phyloP scores from a whole-genome alignment of 2,329 filamentous ascomycete species.

The Myriosclerotinia curreyana region DNA sequence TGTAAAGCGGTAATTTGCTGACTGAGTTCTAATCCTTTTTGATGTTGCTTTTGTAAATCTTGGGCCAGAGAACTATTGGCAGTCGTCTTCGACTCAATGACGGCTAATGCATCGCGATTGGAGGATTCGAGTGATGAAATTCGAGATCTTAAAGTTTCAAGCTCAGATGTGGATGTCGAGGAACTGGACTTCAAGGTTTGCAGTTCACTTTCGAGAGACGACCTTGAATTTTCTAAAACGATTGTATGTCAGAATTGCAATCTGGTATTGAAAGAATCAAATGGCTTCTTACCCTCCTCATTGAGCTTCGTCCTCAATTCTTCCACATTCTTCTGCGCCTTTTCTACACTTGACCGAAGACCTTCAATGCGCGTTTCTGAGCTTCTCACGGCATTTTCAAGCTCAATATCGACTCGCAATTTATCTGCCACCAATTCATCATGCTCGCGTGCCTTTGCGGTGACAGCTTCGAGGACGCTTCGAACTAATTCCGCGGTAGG shows the following conservation, averaged over 20 bases:
- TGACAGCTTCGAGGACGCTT: slow-evolving; percentile 69
- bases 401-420: slow-evolving; percentile 83
- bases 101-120: slow-evolving; percentile 83
- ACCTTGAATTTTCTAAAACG: slow-evolving; percentile 67
- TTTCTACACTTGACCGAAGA: slow-evolving; percentile 77
- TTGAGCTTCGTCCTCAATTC: slow-evolving; percentile 77
- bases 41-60: slow-evolving; percentile 83
- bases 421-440: slow-evolving; percentile 84
- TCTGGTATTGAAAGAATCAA: not conserved
- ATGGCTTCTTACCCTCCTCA: slow-evolving; percentile 64
- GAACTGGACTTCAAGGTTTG: slow-evolving; percentile 72
- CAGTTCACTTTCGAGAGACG: slow-evolving; percentile 76
- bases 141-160: slow-evolving; percentile 74
- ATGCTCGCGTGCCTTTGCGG: slow-evolving; percentile 75
- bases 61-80: slow-evolving; percentile 82
- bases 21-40: slow-evolving; percentile 79
- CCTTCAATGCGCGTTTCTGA: slow-evolving; percentile 79
- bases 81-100: slow-evolving; percentile 85
- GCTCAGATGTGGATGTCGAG: slow-evolving; percentile 69
- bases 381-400: slow-evolving; percentile 83
- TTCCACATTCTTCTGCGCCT: slow-evolving; percentile 78
- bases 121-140: slow-evolving; percentile 85
- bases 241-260: slow-evolving; percentile 18
- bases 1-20: slow-evolving; percentile 80
- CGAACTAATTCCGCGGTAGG: slow-evolving; percentile 78